Evolutionary conservation across 179 eudicot species (phyloP).

Genomic region (Heliamphora pulchella): DNA sequence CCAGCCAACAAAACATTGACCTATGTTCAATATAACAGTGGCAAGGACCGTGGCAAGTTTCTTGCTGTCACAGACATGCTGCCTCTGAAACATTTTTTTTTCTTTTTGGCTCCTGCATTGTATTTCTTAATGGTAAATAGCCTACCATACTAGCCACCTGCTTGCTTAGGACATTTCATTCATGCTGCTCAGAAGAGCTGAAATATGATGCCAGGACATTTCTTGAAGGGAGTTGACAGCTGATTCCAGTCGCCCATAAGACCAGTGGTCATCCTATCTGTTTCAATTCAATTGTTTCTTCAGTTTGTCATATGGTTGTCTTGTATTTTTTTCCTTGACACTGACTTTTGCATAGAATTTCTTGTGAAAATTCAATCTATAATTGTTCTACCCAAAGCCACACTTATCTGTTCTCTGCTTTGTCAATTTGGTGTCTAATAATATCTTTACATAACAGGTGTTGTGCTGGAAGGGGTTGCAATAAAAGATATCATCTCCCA

Average conservation of each 20-base stretch:
- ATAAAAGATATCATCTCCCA: conserved; percentile 44
- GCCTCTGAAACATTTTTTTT: neutral
- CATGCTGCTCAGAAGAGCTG: neutral
- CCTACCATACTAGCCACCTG: neutral
- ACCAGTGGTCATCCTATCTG: neutral
- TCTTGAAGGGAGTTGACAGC: neutral
- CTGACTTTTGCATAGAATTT: neutral
- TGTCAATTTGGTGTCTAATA: conserved; percentile 9
- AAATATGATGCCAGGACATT: neutral
- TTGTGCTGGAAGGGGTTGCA: conserved; percentile 60
- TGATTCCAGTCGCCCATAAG: neutral
- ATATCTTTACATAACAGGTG: conserved; percentile 26
- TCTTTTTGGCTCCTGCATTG: neutral
- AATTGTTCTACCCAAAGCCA: neutral
- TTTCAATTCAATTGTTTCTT: neutral
- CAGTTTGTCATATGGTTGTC: neutral
- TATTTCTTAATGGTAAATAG: neutral
- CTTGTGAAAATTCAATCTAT: neutral
- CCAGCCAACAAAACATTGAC: neutral
- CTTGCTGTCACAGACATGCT: neutral
- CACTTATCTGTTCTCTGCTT: neutral
- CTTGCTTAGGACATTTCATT: neutral
- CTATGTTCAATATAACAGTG: neutral
- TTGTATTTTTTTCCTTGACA: neutral
- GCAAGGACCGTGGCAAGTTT: neutral